Evolutionary conservation across 768 basidiomycete genomes (phyloP).

Genomic region (Hypholoma sublateritium): DNA sequence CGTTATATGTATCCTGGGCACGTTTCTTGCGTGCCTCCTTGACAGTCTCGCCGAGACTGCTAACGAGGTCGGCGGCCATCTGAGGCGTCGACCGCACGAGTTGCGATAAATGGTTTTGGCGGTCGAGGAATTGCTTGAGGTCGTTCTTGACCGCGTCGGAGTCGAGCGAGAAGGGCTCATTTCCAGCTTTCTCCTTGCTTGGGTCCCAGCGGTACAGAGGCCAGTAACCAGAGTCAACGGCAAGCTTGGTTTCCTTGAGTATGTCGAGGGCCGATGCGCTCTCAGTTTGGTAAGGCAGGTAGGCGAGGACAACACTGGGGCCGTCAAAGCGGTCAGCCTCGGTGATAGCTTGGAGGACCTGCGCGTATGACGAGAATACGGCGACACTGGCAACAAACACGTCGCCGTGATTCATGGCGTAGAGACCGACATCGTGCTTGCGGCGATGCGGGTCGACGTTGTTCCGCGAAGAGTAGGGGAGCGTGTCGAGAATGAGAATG

Average conservation of each 20-base stretch:
- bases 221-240: conserved; percentile 97
- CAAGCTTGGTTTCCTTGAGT: conserved; percentile 96
- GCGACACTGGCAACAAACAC: conserved; percentile 96
- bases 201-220: conserved; percentile 99
- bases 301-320: conserved; percentile 90
- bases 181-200: conserved; percentile 66
- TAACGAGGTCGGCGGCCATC: conserved; percentile 79
- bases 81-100: conserved; percentile 80
- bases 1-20: conserved; percentile 82
- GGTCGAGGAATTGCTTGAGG: conserved; percentile 88
- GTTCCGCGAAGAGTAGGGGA: conserved; percentile 83
- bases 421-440: conserved; percentile 96
- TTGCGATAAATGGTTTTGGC: conserved; percentile 96
- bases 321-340: conserved; percentile 92
- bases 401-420: conserved; percentile 98
- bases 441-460: conserved; percentile 68
- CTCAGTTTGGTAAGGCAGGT: conserved; percentile 86
- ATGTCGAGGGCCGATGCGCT: conserved; percentile 79
- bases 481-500: conserved; percentile 90
- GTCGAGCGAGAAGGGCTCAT: conserved; percentile 90
- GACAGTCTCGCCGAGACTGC: conserved; percentile 80
- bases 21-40: conserved; percentile 80
- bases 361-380: conserved; percentile 93
- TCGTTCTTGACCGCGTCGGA: conserved; percentile 94
- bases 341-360: conserved; percentile 86